A percentile compares a stretch with the other conserved stretches of the same genome.
These are phyloP conservation scores for Coemansia sp. DNA, from an alignment of 371 early-diverging fungal genomes.

Conservation along the genomic window DNA sequence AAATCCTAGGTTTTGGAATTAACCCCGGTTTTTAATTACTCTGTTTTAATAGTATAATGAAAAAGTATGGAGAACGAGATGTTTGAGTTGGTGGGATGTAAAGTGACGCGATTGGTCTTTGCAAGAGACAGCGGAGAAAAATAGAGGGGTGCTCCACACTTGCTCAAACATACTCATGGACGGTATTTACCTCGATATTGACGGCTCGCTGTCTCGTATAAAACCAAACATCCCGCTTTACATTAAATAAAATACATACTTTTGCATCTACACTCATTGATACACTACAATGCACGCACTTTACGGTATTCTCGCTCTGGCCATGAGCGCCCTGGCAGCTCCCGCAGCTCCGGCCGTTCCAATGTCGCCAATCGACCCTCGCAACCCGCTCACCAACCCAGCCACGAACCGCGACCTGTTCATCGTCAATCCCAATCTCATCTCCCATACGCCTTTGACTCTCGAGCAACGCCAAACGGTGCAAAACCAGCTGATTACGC, in stretches of 20 bases:
- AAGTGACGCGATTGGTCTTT: no score
- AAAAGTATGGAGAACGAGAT: background rate
- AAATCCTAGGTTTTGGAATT: background rate
- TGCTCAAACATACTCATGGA: no score
- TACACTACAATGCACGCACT: constrained; percentile 24
- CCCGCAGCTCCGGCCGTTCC: constrained; percentile 17
- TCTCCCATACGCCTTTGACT: constrained; percentile 8
- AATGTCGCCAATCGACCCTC: constrained; percentile 32
- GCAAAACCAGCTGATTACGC: constrained; percentile 46
- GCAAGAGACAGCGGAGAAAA: no score
- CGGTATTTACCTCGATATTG: no score
- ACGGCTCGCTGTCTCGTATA: no score
- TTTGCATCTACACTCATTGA: background rate
- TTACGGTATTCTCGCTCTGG: constrained; percentile 31
- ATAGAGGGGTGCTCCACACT: no score
- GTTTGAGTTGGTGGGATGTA: background rate
- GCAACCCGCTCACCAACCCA: constrained; percentile 46
- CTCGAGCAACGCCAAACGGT: constrained; percentile 39
- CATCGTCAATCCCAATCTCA: constrained; percentile 24
- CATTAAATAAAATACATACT: background rate
- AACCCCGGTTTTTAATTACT: no score
- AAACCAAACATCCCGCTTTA: background rate
- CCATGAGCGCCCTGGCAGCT: constrained; percentile 27
- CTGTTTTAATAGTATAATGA: background rate
- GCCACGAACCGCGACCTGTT: constrained; percentile 39